Percentiles rank a stretch among this genome's conserved stretches.
phyloP scores from a whole-genome alignment of 2,329 filamentous ascomycete genomes.

The Alternaria postmessia region DNA sequence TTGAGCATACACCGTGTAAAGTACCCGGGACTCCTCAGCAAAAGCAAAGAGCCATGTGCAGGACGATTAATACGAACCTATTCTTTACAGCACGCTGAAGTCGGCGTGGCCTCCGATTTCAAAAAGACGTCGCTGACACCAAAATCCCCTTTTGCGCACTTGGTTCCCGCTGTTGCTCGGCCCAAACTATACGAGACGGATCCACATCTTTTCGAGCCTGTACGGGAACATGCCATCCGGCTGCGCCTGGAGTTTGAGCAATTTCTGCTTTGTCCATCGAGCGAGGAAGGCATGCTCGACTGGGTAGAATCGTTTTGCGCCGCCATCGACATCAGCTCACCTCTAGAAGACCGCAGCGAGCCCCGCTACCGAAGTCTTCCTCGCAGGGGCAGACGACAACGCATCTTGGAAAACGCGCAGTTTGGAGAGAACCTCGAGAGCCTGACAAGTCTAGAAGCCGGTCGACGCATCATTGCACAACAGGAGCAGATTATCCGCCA shows the following conservation, averaged over 20 bases:
- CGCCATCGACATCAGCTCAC: conserved; percentile 75
- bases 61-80: conserved; percentile 71
- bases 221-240: conserved; percentile 70
- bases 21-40: conserved; percentile 56
- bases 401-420: conserved; percentile 43
- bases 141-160: conserved; percentile 55
- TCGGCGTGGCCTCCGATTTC: conserved; percentile 77
- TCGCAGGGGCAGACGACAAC: conserved; percentile 51
- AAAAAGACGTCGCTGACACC: conserved; percentile 62
- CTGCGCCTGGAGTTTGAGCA: conserved; percentile 77
- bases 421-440: conserved; percentile 45
- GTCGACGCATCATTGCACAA: conserved; percentile 55
- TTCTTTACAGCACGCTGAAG: conserved; percentile 76
- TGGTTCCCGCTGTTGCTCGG: conserved; percentile 53
- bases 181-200: conserved; percentile 56
- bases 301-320: conserved; percentile 73
- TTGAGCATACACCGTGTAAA: conserved; percentile 72
- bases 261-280: conserved; percentile 72
- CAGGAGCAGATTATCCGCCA: conserved; percentile 59
- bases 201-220: conserved; percentile 55
- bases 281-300: conserved; percentile 70
- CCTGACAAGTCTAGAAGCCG: conserved; percentile 39
- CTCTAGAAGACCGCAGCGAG: conserved; percentile 71
- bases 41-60: conserved; percentile 62
- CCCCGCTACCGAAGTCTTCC: conserved; percentile 58